Evolutionary conservation across 2,329 filamentous ascomycete genomes (phyloP), one percentile per base, ranked within the genome.

Genomic region (Botrytis galanthina): DNA sequence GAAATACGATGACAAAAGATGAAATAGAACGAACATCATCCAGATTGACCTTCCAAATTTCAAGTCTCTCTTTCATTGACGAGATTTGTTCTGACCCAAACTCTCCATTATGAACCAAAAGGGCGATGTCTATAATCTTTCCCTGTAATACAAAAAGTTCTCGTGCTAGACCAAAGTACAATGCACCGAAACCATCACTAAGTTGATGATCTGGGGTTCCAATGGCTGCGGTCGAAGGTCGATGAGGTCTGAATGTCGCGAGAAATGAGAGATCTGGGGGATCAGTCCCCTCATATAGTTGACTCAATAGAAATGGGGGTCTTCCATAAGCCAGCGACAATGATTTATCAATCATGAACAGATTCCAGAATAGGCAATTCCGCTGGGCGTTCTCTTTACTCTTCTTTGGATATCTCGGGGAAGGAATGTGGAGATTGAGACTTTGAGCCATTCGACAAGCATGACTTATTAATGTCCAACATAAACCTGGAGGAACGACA

Each of bases 381-480:
- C 74, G 66, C 20, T 74, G 73, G 8, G 35, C 26, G 35, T 74
- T 70, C 44, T 54, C 69, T 29, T 72, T 64, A 16, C 68, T 74
- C 1, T 61, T 44, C 44, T 35, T 29, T 57, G 72, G 54, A 42
- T 39, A 42, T 44, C 59, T 68, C 20, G 59, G 60, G 1, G 63
- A 73, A 39, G 70, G 73, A 7, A 73, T 37, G 44, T 76, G 75
- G 4, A 76, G 44, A 35, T 64, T 70, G 22, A 76, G 64, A 9
- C 73, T 70, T 44, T 76, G 74, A 18, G 74, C 72, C 74, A 76
- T 74, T 22, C 70, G 73, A 62, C 75, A 75, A n/a, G 74, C 75
- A 66, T 74, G 74, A 26, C 70, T 73, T 22, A 74, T 70, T 8
- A 76, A 57, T 20, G 67, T 76, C 75, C 74, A 76, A 32, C 71